Conservation (phyloP, 306 rosid genomes). For the Macrotyloma uniflorum region DNA sequence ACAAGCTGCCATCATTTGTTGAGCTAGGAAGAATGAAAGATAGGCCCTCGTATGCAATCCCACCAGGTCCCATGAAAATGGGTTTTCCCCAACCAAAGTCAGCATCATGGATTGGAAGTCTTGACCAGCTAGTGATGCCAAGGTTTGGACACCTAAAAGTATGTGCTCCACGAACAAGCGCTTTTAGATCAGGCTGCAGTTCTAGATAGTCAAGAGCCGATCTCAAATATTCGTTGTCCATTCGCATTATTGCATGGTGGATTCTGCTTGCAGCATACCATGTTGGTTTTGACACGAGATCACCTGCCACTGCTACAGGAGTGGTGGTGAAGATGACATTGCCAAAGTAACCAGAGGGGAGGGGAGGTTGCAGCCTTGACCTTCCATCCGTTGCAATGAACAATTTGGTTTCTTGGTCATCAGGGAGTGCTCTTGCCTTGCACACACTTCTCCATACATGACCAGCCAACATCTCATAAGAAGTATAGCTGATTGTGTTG, state of each 20-base stretch:
- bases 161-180: slow-evolving; percentile 79
- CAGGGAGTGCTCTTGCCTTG: slow-evolving; percentile 70
- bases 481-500: slow-evolving; percentile 63
- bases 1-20: slow-evolving; percentile 62
- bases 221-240: slow-evolving; percentile 74
- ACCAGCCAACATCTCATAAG: slow-evolving; percentile 82
- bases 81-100: slow-evolving; percentile 98
- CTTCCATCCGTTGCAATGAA: slow-evolving; percentile 90
- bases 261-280: slow-evolving; percentile 84
- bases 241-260: slow-evolving; percentile 61
- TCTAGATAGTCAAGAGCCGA: slow-evolving; percentile 88
- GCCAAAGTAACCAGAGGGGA: slow-evolving; percentile 86
- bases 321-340: slow-evolving; percentile 87
- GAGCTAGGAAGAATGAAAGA: slow-evolving; percentile 74
- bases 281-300: slow-evolving; percentile 66
- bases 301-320: slow-evolving; percentile 68
- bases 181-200: slow-evolving; percentile 80
- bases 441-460: slow-evolving; percentile 80
- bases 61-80: slow-evolving; percentile 96
- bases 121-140: slow-evolving; percentile 87
- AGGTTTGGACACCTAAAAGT: slow-evolving; percentile 88
- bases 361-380: slow-evolving; percentile 74
- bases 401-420: slow-evolving; percentile 72
- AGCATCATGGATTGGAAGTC: slow-evolving; percentile 89
- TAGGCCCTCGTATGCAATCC: slow-evolving; percentile 78